Percentiles rank a stretch among this genome's conserved stretches.
Evolutionary conservation across 2,329 filamentous ascomycete species (phyloP).

Genomic region (Ophiocordyceps camponoti-floridani): DNA sequence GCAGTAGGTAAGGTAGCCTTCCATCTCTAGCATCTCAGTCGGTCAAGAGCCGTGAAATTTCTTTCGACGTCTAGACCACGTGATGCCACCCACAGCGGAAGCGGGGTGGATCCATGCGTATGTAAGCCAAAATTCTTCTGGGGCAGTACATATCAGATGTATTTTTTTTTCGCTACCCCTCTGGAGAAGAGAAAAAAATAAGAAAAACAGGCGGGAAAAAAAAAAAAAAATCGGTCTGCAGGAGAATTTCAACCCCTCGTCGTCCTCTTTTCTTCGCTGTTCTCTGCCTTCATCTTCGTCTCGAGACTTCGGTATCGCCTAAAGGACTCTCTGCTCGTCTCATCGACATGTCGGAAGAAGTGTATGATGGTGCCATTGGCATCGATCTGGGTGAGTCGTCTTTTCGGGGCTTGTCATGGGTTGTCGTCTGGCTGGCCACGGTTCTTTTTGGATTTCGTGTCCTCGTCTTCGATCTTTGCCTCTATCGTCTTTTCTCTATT

Average conservation of each 20-base stretch:
- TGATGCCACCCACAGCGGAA: background rate
- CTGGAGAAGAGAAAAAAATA: background rate
- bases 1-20: no score
- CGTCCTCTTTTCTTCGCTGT: background rate
- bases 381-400: slow-evolving; percentile 82
- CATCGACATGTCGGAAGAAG: slow-evolving; percentile 80
- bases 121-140: background rate
- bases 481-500: no score
- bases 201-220: background rate
- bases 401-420: background rate
- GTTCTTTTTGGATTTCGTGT: no score
- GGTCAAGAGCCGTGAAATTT: no score
- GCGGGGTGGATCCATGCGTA: background rate
- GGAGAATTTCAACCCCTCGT: background rate
- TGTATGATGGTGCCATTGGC: slow-evolving; percentile 99
- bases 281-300: background rate
- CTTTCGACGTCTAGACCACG: background rate
- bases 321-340: background rate
- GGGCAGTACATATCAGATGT: background rate
- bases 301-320: background rate
- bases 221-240: background rate
- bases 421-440: background rate
- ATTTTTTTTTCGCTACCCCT: background rate
- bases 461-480: no score
- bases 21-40: no score